These are phyloP conservation scores for Talaromyces sp. DNA, from an alignment of 2,329 filamentous ascomycete species.

Conservation along the genomic window DNA sequence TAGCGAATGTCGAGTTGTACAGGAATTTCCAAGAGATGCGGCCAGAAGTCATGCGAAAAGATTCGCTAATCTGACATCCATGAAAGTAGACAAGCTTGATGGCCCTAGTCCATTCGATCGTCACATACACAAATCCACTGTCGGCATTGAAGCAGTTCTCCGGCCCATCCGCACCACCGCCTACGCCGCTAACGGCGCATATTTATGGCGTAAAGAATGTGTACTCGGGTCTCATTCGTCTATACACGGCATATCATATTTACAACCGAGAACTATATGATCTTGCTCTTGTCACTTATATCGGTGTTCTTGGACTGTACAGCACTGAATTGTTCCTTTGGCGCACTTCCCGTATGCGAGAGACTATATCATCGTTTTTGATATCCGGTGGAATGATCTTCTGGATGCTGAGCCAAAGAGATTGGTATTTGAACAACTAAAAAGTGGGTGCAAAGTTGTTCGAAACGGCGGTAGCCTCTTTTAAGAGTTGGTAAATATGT, in stretches of 20 bases:
- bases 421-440: conserved; percentile 3
- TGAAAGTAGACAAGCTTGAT: conserved; percentile 16
- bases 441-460: background rate
- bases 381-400: background rate
- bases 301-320: conserved; percentile 23
- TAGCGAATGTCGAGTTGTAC: background rate
- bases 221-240: conserved; percentile 31
- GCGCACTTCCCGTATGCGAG: conserved; percentile 1
- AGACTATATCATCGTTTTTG: background rate
- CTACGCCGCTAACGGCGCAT: conserved; percentile 26
- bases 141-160: conserved; percentile 22
- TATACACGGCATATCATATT: conserved; percentile 33
- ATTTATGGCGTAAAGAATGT: conserved; percentile 35
- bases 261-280: conserved; percentile 28
- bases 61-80: background rate
- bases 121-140: conserved; percentile 24
- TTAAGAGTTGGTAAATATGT: background rate
- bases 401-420: conserved; percentile 5
- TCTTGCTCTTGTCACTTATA: conserved; percentile 26
- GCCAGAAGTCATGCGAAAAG: background rate
- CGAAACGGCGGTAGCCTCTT: background rate
- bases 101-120: conserved; percentile 22
- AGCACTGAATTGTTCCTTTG: conserved; percentile 4
- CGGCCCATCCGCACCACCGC: conserved; percentile 23
- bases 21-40: background rate